phyloP scores from a whole-genome alignment of 192 early-diverging fungal genomes.

The Entophlyctis helioformis region DNA sequence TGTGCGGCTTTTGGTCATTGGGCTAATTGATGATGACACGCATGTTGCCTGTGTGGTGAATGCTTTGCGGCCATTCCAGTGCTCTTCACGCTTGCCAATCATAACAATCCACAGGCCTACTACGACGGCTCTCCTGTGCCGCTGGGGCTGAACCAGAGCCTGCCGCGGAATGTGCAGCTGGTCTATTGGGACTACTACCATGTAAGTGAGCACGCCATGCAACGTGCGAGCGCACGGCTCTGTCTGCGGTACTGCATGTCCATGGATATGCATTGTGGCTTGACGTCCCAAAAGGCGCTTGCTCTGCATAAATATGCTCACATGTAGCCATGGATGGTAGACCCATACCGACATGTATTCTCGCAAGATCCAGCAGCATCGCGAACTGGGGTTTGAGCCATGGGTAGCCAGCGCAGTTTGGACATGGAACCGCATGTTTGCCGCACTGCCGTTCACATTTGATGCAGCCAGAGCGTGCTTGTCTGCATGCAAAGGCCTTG shows the following conservation, averaged over 20 bases:
- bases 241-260: too few species aligned
- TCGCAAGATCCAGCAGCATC: conserved; percentile 70
- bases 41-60: neutral
- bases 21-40: neutral
- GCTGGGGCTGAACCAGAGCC: conserved; percentile 39
- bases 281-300: too few species aligned
- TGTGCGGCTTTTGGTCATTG: neutral
- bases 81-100: conserved; percentile 46
- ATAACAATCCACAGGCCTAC: conserved; percentile 68
- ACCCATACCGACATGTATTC: conserved; percentile 55
- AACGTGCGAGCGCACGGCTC: too few species aligned
- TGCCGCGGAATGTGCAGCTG: conserved; percentile 56
- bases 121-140: conserved; percentile 49
- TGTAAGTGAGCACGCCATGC: too few species aligned
- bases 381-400: conserved; percentile 68
- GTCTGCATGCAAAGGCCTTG: conserved; percentile 46
- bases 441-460: conserved; percentile 69
- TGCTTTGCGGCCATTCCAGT: too few species aligned
- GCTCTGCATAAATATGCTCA: too few species aligned
- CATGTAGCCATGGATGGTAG: too few species aligned
- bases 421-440: conserved; percentile 81
- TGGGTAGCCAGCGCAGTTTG: conserved; percentile 64
- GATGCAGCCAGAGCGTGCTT: conserved; percentile 63
- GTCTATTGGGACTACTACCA: conserved; percentile 90
- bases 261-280: too few species aligned